phyloP scores from a whole-genome alignment of 2,329 filamentous ascomycete species.

The Hypoxylon sp. region DNA sequence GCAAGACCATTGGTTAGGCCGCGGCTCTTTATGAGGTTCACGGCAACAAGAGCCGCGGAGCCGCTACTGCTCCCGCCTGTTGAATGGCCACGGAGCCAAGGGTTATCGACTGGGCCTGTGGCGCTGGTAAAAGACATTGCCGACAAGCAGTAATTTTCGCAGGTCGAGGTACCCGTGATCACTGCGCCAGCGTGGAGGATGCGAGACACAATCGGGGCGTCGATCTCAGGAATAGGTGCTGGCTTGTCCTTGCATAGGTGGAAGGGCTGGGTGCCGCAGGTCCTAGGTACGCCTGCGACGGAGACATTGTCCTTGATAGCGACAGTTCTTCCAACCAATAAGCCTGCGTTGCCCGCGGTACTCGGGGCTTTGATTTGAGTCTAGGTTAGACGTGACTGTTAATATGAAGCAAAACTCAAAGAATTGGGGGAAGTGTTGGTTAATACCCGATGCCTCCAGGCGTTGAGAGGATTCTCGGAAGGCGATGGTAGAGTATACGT shows the following conservation, averaged over 20 bases:
- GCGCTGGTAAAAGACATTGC: slow-evolving; percentile 53
- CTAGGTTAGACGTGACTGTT: slow-evolving; percentile 5
- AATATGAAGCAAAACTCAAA: slow-evolving; percentile 26
- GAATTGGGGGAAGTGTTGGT: slow-evolving; percentile 46
- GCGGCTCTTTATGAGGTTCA: slow-evolving; percentile 40
- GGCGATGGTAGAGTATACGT: slow-evolving; percentile 24
- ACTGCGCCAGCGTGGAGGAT: slow-evolving; percentile 51
- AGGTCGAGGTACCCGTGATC: slow-evolving; percentile 53
- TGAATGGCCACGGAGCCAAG: slow-evolving; percentile 50
- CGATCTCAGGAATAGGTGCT: slow-evolving; percentile 50
- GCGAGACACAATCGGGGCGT: slow-evolving; percentile 52
- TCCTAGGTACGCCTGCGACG: slow-evolving; percentile 52
- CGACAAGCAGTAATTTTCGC: slow-evolving; percentile 54
- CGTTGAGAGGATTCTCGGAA: slow-evolving; percentile 56
- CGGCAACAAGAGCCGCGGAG: slow-evolving; percentile 49
- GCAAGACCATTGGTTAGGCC: slow-evolving; percentile 29
- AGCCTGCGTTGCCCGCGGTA: background rate
- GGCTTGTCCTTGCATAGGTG: slow-evolving; percentile 46
- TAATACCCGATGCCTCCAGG: slow-evolving; percentile 55
- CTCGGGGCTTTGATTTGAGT: slow-evolving; percentile 13
- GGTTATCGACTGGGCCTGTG: slow-evolving; percentile 53
- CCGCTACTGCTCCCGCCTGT: slow-evolving; percentile 55
- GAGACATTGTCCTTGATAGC: slow-evolving; percentile 54
- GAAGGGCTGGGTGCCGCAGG: slow-evolving; percentile 51
- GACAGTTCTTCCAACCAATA: slow-evolving; percentile 49